A percentile compares a stretch with the other conserved stretches of the same genome.
Evolutionary conservation across 345 rosid species (phyloP).

Genomic region (Schrenkiella parvula): DNA sequence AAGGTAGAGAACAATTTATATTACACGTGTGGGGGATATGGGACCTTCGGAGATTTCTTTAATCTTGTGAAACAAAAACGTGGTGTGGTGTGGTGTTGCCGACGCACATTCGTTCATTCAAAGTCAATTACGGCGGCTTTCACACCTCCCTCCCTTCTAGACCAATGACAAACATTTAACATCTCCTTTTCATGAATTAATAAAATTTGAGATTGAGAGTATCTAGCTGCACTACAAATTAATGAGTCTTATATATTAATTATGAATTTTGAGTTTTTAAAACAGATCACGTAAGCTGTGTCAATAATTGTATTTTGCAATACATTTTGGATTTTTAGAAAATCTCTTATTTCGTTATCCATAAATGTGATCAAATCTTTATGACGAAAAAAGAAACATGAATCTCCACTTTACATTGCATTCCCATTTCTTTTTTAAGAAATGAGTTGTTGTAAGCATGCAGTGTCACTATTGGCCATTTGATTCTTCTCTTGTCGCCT

Average conservation of each 20-base stretch:
- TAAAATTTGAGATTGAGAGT: not conserved
- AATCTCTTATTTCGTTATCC: not conserved
- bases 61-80: no score
- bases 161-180: not conserved
- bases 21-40: conserved; percentile 12
- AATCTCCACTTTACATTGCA: conserved; percentile 1
- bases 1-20: not conserved
- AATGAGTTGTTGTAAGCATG: conserved; percentile 30
- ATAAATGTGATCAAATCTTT: conserved; percentile 7
- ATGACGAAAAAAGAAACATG: not conserved
- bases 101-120: not conserved
- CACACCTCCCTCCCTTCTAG: conserved; percentile 18
- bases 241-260: no score
- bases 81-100: conserved; percentile 22
- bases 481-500: conserved; percentile 19
- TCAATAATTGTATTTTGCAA: not conserved
- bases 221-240: not conserved
- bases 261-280: no score
- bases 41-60: no score
- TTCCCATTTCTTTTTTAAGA: not conserved
- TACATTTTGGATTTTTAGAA: not conserved
- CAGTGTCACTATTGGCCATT: conserved; percentile 25
- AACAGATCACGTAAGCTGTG: not conserved
- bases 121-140: conserved; percentile 32
- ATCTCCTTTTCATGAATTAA: not conserved